Evolutionary conservation across 1,284 basidiomycete species (phyloP).

Genomic region (Boletus semigastroideus): DNA sequence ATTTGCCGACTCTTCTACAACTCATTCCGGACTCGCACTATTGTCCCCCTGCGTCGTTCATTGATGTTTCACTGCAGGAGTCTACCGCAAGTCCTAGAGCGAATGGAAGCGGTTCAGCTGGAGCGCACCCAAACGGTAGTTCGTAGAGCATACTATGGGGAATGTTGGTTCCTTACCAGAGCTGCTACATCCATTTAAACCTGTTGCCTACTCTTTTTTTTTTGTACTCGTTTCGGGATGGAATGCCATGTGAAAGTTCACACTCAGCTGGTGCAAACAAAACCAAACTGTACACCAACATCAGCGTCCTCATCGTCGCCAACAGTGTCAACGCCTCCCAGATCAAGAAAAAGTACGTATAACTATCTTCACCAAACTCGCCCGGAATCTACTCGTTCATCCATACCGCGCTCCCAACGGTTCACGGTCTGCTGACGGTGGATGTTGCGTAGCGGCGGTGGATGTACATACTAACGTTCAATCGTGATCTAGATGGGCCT

Average conservation of each 20-base stretch:
- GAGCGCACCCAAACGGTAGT: slow-evolving; percentile 37
- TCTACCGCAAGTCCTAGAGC: slow-evolving; percentile 50
- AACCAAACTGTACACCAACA: slow-evolving; percentile 27
- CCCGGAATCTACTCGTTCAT: background rate
- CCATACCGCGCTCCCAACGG: background rate
- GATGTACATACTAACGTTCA: slow-evolving; percentile 28
- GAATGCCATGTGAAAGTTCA: background rate
- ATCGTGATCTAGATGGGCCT: slow-evolving; percentile 43
- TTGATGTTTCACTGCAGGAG: slow-evolving; percentile 38
- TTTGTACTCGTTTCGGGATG: too few species aligned
- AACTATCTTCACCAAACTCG: background rate
- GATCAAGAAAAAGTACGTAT: slow-evolving; percentile 30
- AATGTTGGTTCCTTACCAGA: slow-evolving; percentile 53
- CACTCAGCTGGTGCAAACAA: slow-evolving; percentile 24
- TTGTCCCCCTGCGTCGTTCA: slow-evolving; percentile 47
- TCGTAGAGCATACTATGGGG: slow-evolving; percentile 34
- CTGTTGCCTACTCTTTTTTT: too few species aligned
- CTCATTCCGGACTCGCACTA: slow-evolving; percentile 51
- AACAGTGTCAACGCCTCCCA: slow-evolving; percentile 27
- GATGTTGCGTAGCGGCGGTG: slow-evolving; percentile 16
- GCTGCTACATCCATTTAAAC: slow-evolving; percentile 22
- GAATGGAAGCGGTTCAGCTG: slow-evolving; percentile 40
- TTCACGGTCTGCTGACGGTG: slow-evolving; percentile 18
- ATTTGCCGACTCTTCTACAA: slow-evolving; percentile 12
- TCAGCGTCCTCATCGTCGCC: slow-evolving; percentile 15